phyloP scores from a whole-genome alignment of 78 protist species.

The Protostelium mycophagum region DNA sequence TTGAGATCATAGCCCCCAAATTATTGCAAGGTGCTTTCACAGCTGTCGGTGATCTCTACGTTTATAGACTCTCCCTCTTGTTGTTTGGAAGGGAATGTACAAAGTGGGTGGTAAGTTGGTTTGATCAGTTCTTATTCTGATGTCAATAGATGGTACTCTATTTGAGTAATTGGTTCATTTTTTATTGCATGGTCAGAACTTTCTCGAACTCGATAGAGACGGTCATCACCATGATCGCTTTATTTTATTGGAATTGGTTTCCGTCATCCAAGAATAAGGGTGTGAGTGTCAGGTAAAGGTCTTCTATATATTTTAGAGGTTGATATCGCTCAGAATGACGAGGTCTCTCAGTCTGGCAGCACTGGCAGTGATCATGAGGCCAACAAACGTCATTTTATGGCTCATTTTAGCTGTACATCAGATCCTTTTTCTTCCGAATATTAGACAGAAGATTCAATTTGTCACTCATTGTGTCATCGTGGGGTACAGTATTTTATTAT shows the following conservation, averaged over 20 bases:
- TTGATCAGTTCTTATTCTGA: neutral
- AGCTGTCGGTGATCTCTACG: neutral
- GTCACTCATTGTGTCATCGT: neutral
- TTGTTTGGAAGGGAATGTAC: neutral
- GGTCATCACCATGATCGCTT: neutral
- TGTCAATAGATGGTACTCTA: neutral
- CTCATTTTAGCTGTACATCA: neutral
- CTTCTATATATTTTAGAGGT: no score
- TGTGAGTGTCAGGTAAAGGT: no score
- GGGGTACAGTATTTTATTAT: neutral
- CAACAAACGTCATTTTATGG: neutral
- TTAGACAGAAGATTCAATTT: neutral
- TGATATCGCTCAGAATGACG: neutral
- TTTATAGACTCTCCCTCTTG: neutral
- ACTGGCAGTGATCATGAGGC: neutral
- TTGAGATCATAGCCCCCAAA: neutral
- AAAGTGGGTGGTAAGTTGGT: neutral
- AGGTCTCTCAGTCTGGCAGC: neutral
- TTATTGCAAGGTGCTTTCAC: neutral
- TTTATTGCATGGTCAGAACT: slow-evolving; percentile 10
- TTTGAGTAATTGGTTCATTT: neutral
- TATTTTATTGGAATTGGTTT: neutral
- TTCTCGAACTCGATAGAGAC: slow-evolving; percentile 13
- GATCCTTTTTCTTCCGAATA: neutral
- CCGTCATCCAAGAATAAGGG: no score